Evolutionary conservation across 208 protist species (phyloP).

Genomic region (Strigomonas galati): DNA sequence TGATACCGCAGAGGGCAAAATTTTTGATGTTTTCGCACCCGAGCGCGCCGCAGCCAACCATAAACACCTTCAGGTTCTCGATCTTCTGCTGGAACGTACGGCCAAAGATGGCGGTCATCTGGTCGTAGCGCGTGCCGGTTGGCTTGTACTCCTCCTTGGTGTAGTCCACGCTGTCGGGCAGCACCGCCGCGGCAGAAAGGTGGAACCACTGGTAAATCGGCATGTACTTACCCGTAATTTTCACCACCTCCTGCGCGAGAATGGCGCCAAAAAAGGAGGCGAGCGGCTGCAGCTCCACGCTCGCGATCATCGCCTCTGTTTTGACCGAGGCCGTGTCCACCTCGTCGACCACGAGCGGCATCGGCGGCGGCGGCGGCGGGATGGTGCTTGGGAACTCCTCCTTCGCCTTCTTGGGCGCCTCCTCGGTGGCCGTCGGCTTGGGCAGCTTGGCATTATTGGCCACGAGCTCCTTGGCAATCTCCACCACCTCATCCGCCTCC

Average conservation of each 20-base stretch:
- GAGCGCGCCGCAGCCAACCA: slow-evolving; percentile 98
- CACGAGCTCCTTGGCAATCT: slow-evolving; percentile 47
- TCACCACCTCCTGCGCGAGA: slow-evolving; percentile 97
- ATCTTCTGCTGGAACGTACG: slow-evolving; percentile 64
- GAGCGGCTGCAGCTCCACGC: slow-evolving; percentile 86
- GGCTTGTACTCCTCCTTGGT: slow-evolving; percentile 41
- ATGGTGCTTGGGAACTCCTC: slow-evolving; percentile 57
- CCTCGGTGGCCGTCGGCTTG: slow-evolving; percentile 12
- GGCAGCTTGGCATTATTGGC: slow-evolving; percentile 40
- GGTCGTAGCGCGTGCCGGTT: slow-evolving; percentile 60
- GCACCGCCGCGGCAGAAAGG: slow-evolving; percentile 87
- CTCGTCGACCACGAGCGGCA: slow-evolving; percentile 52
- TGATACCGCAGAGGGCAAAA: slow-evolving; percentile 98
- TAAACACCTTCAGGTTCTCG: slow-evolving; percentile 79
- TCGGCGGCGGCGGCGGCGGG: slow-evolving; percentile 55
- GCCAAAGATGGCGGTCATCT: slow-evolving; percentile 79
- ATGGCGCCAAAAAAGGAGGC: slow-evolving; percentile 93
- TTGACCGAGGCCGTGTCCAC: slow-evolving; percentile 51
- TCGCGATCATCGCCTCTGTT: slow-evolving; percentile 49
- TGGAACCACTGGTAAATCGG: slow-evolving; percentile 96
- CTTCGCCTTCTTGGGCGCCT: slow-evolving; percentile 24
- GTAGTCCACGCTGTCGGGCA: slow-evolving; percentile 50
- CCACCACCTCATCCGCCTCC: slow-evolving; percentile 65
- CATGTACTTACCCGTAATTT: slow-evolving; percentile 96
- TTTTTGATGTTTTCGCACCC: slow-evolving; percentile 99